Base-by-base conservation (phyloP, 2,329 filamentous ascomycete genomes). In the Coniochaeta sp. region DNA sequence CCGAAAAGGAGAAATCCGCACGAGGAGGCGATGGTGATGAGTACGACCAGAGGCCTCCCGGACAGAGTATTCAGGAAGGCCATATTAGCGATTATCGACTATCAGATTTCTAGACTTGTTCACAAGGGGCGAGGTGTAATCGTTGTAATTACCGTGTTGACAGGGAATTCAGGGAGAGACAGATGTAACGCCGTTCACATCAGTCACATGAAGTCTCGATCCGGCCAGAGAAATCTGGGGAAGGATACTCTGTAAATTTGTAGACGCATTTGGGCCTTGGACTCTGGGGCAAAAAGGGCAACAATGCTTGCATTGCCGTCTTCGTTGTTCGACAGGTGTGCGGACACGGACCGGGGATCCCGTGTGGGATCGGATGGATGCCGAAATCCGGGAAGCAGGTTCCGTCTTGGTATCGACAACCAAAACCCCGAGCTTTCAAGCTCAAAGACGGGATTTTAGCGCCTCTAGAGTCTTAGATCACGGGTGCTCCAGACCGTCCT, bases 1-100 rank as follows among this genome's bases (percentile, higher is more conserved):
- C 77, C 78, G 61, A 74, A 73, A 1, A 73, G 66, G 3, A 72
- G 66, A 56, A 73, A 71, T 1, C 56, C 59, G 22, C 55, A 61
- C 17, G 55, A 58, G 19, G 59, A 52, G 33, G 59, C 44, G 26
- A 58, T 40, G 5, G 59, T 61, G 22, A 61, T 57, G 22, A 60
- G 59, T 6, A 43, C 59, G 7, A 58, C 44, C 38, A 60, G 54
- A 28, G 38, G 54, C 24, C 38, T 43, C 19, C 54, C 59, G 31
- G 59, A 57, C 8, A 57, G 55, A 11, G 22, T 38, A 16, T 33
- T 57, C 28, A 57, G 31, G 55, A 38, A 24, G 19, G 19, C n/a
- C 55, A 57, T 57, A 6, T 38, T 57, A 19, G 55, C 8, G 54
- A 6, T 24, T 26, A 19, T 26, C 22, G 34, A 38, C 6, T 38